Evolutionary conservation across 202 grass and related monocot genomes (phyloP), one percentile per base, ranked within the genome.

Genomic region (Panicum virgatum): DNA sequence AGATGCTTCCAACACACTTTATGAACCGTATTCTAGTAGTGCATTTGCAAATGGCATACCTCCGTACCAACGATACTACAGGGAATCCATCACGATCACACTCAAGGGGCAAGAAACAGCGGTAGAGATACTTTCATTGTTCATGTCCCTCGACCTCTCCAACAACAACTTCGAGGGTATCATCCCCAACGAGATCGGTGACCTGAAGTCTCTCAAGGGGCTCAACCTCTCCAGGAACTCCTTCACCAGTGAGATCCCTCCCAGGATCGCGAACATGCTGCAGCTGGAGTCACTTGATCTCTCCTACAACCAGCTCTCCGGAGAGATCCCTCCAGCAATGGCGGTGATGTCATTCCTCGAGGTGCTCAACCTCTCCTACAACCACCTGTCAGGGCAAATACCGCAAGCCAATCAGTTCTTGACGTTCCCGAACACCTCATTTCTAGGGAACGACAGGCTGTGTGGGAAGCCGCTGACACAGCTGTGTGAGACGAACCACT

Each of bases 211-310:
- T 45, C 82, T 89, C 56, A 12, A 58, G 81, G 19, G 26, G 72
- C 87, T 89, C 11, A 89, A 89, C 56, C 37, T 89, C 7, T 89
- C 87, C 1, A 79, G 76, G 44, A 90, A 90, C 59, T 11, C 29
- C 23, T 66, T 92, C 19, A 87, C 12, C 0, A 81, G 84, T 9
- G 61, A 1, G 61, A 89, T 92, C 26, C 87, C 90, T 74, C 11
- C 48, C 11, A 38, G 19, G 11, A 83, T 90, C 20, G 73, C 78
- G 3, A 64, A 80, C 67, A 68, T 90, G 36, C 19, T 27, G 22
- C 91, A 90, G 57, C 66, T 93, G 1, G 91, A 93, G 62, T 88
- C 91, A 13, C 63, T 88, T 5, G 91, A 93, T 42, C 73, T 93
- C 12, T 89, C 87, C 4, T 76, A 1, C 4, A 93, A 93, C 32